Conservation (phyloP, 306 rosid species). For the Vicia faba region DNA sequence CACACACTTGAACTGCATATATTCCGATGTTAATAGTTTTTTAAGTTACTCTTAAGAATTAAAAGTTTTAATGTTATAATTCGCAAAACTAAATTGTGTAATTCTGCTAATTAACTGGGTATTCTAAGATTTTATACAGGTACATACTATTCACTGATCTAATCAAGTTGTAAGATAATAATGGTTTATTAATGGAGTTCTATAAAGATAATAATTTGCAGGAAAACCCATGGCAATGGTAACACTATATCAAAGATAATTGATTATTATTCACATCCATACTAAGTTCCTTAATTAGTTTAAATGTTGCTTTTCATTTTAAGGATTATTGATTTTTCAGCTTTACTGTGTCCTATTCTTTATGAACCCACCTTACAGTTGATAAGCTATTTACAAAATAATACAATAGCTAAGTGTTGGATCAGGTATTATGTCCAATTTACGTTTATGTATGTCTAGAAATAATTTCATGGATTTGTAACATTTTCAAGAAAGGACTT, state of each 20-base stretch:
- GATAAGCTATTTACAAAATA: conserved; percentile 39
- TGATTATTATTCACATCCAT: conserved; percentile 28
- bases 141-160: conserved; percentile 48
- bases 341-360: conserved; percentile 22
- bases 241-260: conserved; percentile 38
- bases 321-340: conserved; percentile 22
- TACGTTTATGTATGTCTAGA: neutral
- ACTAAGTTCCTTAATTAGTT: conserved; percentile 21
- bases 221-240: conserved; percentile 23
- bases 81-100: conserved; percentile 40
- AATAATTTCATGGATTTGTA: neutral
- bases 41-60: conserved; percentile 41
- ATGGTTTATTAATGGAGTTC: conserved; percentile 38
- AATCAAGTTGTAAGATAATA: conserved; percentile 48
- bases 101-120: conserved; percentile 51
- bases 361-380: conserved; percentile 34
- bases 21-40: neutral
- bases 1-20: conserved; percentile 44
- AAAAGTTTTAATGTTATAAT: conserved; percentile 39
- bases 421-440: conserved; percentile 31
- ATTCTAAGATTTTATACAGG: conserved; percentile 65
- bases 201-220: conserved; percentile 44
- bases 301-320: conserved; percentile 6
- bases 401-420: conserved; percentile 24
- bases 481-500: neutral